phyloP scores from a whole-genome alignment of 2,329 filamentous ascomycete species.

The Botrytis cinerea region DNA sequence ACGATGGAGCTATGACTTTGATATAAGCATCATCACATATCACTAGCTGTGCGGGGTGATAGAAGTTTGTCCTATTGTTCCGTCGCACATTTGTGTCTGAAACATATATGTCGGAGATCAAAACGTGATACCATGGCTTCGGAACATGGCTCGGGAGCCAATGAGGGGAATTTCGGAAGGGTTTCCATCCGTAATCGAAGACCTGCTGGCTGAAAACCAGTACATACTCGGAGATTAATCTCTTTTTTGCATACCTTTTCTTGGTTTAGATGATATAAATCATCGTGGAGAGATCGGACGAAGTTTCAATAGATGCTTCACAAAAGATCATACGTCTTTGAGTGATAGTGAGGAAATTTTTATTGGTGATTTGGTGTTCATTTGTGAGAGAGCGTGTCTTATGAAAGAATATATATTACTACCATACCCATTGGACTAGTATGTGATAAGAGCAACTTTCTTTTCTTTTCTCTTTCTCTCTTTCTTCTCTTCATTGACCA shows the following conservation, averaged over 20 bases:
- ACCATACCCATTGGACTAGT: no score
- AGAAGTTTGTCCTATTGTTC: conserved; percentile 2
- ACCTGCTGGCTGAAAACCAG: neutral
- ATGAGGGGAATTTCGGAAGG: neutral
- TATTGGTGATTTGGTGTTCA: neutral
- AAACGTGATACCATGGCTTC: conserved; percentile 3
- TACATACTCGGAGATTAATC: neutral
- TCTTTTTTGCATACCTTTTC: neutral
- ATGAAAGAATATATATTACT: neutral
- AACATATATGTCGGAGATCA: conserved; percentile 6
- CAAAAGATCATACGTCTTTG: neutral
- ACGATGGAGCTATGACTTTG: neutral
- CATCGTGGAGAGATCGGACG: no score
- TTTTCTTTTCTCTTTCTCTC: neutral
- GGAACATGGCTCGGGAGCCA: neutral
- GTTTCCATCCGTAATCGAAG: neutral
- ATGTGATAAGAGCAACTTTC: neutral
- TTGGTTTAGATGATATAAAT: neutral
- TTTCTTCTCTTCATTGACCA: neutral
- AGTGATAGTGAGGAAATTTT: neutral
- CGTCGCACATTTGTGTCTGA: neutral
- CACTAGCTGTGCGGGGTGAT: neutral
- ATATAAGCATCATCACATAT: neutral
- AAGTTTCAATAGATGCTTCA: neutral
- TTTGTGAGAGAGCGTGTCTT: neutral